Evolutionary conservation across 192 early-diverging fungal genomes (phyloP).

Genomic region (Spizellomyces punctatus): DNA sequence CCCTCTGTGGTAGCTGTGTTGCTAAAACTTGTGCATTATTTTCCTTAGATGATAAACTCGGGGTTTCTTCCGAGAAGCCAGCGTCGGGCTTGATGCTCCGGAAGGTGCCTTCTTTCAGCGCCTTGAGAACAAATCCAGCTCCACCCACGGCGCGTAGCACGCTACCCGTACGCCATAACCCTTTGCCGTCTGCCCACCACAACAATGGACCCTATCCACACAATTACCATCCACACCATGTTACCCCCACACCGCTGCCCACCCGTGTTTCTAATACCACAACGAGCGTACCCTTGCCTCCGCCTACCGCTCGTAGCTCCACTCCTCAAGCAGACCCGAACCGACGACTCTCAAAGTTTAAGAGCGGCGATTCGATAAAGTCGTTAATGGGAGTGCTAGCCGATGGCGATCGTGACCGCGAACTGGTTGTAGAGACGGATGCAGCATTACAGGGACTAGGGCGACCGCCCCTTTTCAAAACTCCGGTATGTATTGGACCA

Average conservation of each 20-base stretch:
- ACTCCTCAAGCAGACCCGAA: too few relatives aligned
- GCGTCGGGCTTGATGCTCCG: constrained; percentile 22
- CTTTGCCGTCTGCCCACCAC: neutral
- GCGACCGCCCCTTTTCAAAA: constrained; percentile 25
- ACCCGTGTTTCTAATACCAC: too few relatives aligned
- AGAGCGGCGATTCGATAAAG: too few relatives aligned
- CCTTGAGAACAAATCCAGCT: neutral
- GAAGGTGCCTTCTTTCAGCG: constrained; percentile 22
- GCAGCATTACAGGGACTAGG: neutral
- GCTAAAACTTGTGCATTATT: too few relatives aligned
- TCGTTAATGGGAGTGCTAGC: too few relatives aligned
- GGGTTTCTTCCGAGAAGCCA: constrained; percentile 2
- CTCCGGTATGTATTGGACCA: neutral
- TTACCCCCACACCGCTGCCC: neutral
- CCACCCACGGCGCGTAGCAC: neutral
- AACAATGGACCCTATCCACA: constrained; percentile 3
- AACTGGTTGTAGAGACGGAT: constrained; percentile 28
- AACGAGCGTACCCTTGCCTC: too few relatives aligned
- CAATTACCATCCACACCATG: neutral
- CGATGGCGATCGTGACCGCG: constrained; percentile 18
- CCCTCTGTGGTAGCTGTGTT: too few relatives aligned
- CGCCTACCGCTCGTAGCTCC: too few relatives aligned
- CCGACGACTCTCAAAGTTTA: too few relatives aligned
- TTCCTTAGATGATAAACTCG: too few relatives aligned
- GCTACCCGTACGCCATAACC: constrained; percentile 14